Evolutionary conservation across 2,329 filamentous ascomycete species (phyloP).

Genomic region (Epichloe aotearoae): DNA sequence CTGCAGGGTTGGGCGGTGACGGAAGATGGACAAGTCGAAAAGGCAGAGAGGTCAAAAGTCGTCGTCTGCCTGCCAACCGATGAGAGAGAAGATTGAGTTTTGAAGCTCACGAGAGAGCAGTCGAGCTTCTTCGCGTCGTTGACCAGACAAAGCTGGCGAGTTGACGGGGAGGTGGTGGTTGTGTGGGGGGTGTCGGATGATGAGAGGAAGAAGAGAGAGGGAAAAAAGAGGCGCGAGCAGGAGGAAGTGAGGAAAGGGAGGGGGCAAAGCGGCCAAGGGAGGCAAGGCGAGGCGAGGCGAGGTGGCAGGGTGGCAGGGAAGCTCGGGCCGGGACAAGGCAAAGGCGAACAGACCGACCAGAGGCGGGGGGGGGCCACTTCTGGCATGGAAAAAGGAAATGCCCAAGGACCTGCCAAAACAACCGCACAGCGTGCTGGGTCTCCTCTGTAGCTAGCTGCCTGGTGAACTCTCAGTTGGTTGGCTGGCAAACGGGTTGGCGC

Average conservation of each 20-base stretch:
- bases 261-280: background rate
- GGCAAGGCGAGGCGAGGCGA: background rate
- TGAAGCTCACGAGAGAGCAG: background rate
- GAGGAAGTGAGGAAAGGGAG: conserved; percentile 2
- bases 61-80: background rate
- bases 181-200: conserved; percentile 4
- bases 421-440: too few relatives aligned
- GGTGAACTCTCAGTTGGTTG: too few relatives aligned
- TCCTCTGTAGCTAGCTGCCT: too few relatives aligned
- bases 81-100: background rate
- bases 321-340: background rate
- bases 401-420: too few relatives aligned
- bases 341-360: background rate
- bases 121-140: background rate
- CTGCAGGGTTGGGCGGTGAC: conserved; percentile 1
- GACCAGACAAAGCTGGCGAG: conserved; percentile 4
- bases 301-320: background rate
- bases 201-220: conserved; percentile 6
- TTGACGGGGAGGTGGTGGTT: conserved; percentile 5
- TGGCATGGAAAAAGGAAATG: too few relatives aligned
- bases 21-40: background rate
- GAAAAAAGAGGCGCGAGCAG: background rate
- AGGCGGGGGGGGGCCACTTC: background rate
- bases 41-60: background rate
- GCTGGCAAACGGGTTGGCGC: too few relatives aligned